Evolutionary conservation across 2,329 filamentous ascomycete species (phyloP).

Genomic region (Aureobasidium sp.): DNA sequence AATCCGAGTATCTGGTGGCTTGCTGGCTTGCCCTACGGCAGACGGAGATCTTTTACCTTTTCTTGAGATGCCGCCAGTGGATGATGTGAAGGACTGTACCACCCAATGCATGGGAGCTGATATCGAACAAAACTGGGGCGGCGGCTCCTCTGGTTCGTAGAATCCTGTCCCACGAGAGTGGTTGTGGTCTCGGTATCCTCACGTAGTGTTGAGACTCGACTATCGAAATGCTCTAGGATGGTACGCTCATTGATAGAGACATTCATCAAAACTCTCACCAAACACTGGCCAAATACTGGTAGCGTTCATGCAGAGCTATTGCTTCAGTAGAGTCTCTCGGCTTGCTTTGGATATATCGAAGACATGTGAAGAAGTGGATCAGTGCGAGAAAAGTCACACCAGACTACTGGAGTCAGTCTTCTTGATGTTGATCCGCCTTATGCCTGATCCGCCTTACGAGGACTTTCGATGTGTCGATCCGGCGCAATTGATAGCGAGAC

Average conservation of each 20-base stretch:
- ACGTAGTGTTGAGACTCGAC: background rate
- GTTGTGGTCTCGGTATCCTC: background rate
- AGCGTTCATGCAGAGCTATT: background rate
- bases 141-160: background rate
- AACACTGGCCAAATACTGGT: background rate
- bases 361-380: constrained; percentile 5
- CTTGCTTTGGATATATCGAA: background rate
- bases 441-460: background rate
- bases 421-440: background rate
- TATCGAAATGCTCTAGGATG: background rate
- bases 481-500: background rate
- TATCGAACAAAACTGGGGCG: background rate
- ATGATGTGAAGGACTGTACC: background rate
- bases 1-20: background rate
- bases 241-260: background rate
- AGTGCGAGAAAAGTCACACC: background rate
- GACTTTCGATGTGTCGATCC: background rate
- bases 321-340: background rate
- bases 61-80: background rate
- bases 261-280: background rate
- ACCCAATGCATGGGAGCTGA: background rate
- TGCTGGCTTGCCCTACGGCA: background rate
- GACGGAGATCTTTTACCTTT: background rate
- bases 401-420: background rate
- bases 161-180: background rate